phyloP scores from a whole-genome alignment of 106 monocot genomes.

The Dioscorea zingiberensis region DNA sequence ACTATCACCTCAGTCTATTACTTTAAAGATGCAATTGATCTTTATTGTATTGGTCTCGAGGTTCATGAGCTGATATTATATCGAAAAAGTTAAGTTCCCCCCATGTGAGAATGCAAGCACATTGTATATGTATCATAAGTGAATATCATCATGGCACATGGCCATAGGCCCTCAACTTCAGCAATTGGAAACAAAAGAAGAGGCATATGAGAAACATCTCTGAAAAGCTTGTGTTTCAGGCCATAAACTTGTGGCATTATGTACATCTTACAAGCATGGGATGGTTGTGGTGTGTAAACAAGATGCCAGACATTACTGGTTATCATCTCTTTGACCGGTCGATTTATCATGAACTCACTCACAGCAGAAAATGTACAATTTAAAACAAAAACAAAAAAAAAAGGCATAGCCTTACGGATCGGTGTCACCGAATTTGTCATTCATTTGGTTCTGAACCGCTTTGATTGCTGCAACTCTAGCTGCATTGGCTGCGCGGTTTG shows the following conservation, averaged over 20 bases:
- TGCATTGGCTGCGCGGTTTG: constrained; percentile 42
- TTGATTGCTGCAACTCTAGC: constrained; percentile 52
- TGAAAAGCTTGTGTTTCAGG: background rate
- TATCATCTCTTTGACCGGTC: background rate
- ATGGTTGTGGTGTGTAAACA: background rate
- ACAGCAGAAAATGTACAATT: too few species aligned
- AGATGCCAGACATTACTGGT: background rate
- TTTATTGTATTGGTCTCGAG: too few species aligned
- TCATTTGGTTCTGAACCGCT: constrained; percentile 32
- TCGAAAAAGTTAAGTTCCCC: too few species aligned
- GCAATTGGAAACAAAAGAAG: background rate
- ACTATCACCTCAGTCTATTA: too few species aligned
- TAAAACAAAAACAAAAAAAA: too few species aligned
- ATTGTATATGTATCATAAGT: background rate
- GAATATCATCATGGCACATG: background rate
- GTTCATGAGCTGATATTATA: too few species aligned
- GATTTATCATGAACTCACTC: too few species aligned
- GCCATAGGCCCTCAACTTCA: background rate
- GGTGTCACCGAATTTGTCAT: background rate
- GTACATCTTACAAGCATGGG: constrained; percentile 8
- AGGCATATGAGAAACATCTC: background rate
- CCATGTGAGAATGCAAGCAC: too few species aligned
- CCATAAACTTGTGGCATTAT: constrained; percentile 1
- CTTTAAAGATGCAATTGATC: too few species aligned
- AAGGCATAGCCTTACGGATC: too few species aligned